These are phyloP conservation scores for Starmerella sirachaensis DNA, from an alignment of 805 yeast genomes.

Conservation along the genomic window DNA sequence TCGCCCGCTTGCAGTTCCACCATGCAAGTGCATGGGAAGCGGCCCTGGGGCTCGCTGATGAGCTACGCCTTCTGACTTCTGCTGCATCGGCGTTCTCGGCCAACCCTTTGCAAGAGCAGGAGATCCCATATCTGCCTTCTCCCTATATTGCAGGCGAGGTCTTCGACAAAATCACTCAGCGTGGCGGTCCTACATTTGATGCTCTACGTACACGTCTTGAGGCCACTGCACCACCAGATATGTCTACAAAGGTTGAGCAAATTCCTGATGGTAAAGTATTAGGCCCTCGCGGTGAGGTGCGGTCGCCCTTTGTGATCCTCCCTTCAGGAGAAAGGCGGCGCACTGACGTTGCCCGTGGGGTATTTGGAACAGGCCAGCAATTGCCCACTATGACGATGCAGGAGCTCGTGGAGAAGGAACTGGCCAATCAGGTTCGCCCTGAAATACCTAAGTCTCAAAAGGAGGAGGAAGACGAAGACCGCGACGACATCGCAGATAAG, in stretches of 20 bases:
- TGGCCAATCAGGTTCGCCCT: constrained; percentile 56
- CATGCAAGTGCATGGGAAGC: constrained; percentile 12
- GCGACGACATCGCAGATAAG: constrained; percentile 47
- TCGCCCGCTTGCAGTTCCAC: constrained; percentile 7
- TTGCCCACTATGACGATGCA: constrained; percentile 93
- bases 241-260: constrained; percentile 1
- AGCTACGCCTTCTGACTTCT: constrained; percentile 7
- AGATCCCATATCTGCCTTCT: constrained; percentile 6
- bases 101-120: neutral
- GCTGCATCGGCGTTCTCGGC: constrained; percentile 4
- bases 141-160: neutral
- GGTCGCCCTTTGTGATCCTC: constrained; percentile 67
- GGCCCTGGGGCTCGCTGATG: constrained; percentile 1
- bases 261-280: constrained; percentile 3
- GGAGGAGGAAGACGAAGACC: constrained; percentile 46
- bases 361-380: constrained; percentile 82
- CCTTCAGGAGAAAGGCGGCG: neutral
- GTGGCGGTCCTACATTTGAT: constrained; percentile 2
- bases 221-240: neutral
- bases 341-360: constrained; percentile 48
- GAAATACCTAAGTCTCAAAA: neutral
- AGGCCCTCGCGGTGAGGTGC: constrained; percentile 53
- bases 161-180: neutral
- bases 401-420: constrained; percentile 76
- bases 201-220: constrained; percentile 1